Conservation (phyloP, 345 rosid species). For the Murraya koenigii region DNA sequence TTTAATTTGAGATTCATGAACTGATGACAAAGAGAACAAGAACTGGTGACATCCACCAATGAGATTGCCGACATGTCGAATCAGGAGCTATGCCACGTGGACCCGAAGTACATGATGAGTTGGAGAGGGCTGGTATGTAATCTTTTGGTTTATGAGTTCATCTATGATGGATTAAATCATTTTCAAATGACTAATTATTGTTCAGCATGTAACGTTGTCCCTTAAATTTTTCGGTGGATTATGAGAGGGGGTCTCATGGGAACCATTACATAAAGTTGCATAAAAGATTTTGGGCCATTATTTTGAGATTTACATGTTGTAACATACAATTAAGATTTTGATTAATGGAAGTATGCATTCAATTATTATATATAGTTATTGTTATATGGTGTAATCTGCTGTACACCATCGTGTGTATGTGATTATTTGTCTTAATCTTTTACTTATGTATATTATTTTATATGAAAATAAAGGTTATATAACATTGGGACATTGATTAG, state of each 20-base stretch:
- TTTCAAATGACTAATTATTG: neutral
- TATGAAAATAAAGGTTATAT: too few relatives aligned
- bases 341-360: too few relatives aligned
- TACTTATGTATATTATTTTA: too few relatives aligned
- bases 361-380: too few relatives aligned
- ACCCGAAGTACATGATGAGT: neutral
- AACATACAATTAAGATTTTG: neutral
- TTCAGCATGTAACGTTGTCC: too few relatives aligned
- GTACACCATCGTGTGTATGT: too few relatives aligned
- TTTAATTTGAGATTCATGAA: neutral
- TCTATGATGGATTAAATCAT: neutral
- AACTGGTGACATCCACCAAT: neutral
- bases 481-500: too few relatives aligned
- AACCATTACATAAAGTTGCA: neutral
- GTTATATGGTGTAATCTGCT: too few relatives aligned
- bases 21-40: constrained; percentile 19
- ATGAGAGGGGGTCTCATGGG: constrained; percentile 6
- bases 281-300: neutral
- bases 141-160: neutral
- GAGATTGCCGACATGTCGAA: neutral
- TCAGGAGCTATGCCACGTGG: neutral
- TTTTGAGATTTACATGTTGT: neutral
- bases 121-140: neutral
- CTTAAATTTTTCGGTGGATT: neutral
- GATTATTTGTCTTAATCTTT: too few relatives aligned